Base-by-base conservation (phyloP, 768 basidiomycete genomes). In the Collybia sp. region DNA sequence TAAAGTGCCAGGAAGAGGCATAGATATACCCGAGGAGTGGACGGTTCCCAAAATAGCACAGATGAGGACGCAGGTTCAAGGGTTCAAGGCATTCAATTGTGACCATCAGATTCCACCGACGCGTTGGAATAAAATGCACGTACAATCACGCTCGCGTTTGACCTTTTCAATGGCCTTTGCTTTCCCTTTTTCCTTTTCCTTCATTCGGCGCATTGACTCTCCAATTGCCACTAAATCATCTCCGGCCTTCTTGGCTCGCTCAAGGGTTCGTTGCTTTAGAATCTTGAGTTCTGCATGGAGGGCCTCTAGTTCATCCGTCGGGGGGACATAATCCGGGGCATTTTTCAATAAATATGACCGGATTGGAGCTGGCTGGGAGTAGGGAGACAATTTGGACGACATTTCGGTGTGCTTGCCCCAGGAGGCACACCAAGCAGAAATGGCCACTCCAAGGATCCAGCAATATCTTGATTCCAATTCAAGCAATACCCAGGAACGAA, bases 141-240 rank as follows among this genome's bases (percentile, higher is more conserved):
- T 72, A 89, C 88, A 81, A 56, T 81, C 86, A 56, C 77, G 79
- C 59, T 88, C 88, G 42, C 80, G 75, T 67, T 84, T 86, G 49
- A 82, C 70, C 65, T 78, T 87, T 46, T 86, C 85, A 37, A 80
- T 60, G n/a, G 72, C 76, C 63, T 74, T 85, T 43, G 76, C 79
- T 61, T 88, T 89, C 0, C 85, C 84, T 66, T 77, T 78, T 63
- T 80, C 84, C 62, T 78, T 82, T 67, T 88, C 88, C 67, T 79
- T 85, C 68, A 88, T 75, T 49, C 79, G 76, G 44, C 79, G 77
- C 77, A 87, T 82, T 41, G 83, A 84, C 64, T 85, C 87, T 51
- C 86, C 80, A 54, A 91, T 81, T 44, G 78, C 73, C 59, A 73
- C 77, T 53, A 88, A 67, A 71, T 91, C 88, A 57, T 85, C 80